Percentiles rank a stretch among this genome's conserved stretches.
Conservation (phyloP, 768 basidiomycete species). For the Pulveroboletus sp. region DNA sequence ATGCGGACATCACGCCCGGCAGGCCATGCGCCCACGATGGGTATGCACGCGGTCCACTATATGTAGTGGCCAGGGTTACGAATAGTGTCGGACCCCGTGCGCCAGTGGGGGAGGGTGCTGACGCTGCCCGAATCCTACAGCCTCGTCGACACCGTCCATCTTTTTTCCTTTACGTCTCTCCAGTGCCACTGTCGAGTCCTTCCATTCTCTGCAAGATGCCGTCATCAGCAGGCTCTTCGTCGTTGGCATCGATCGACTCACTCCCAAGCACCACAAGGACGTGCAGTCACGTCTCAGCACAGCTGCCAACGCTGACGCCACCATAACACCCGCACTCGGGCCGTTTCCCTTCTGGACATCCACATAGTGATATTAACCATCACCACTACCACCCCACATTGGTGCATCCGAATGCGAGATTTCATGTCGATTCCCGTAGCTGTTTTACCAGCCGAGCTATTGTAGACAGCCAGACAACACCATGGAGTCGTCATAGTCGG, state of each 20-base stretch:
- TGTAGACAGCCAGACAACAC: conserved; percentile 2
- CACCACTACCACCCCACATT: conserved; percentile 1
- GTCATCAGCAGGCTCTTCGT: conserved; percentile 2
- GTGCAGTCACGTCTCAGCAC: conserved; percentile 55
- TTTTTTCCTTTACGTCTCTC: not conserved
- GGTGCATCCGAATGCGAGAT: not conserved
- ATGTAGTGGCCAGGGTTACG: conserved; percentile 1
- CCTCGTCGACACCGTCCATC: not conserved
- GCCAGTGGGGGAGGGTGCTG: conserved; percentile 12
- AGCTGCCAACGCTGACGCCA: conserved; percentile 62
- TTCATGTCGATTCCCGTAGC: conserved; percentile 1
- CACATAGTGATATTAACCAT: conserved; percentile 9
- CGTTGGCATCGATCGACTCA: conserved; percentile 31
- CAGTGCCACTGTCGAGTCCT: not conserved
- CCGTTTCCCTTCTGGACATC: not conserved
- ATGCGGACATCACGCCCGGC: conserved; percentile 10
- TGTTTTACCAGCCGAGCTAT: not conserved
- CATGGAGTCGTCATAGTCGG: conserved; percentile 3
- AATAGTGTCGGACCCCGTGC: conserved; percentile 1
- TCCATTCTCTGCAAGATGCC: conserved; percentile 3
- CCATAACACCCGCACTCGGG: conserved; percentile 64
- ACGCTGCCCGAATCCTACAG: not conserved
- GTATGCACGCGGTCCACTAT: not conserved
- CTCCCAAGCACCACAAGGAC: conserved; percentile 71
- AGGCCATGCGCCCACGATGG: conserved; percentile 5